Base-by-base conservation (phyloP, 2,329 filamentous ascomycete species). In the Scedosporium dehoogii region DNA sequence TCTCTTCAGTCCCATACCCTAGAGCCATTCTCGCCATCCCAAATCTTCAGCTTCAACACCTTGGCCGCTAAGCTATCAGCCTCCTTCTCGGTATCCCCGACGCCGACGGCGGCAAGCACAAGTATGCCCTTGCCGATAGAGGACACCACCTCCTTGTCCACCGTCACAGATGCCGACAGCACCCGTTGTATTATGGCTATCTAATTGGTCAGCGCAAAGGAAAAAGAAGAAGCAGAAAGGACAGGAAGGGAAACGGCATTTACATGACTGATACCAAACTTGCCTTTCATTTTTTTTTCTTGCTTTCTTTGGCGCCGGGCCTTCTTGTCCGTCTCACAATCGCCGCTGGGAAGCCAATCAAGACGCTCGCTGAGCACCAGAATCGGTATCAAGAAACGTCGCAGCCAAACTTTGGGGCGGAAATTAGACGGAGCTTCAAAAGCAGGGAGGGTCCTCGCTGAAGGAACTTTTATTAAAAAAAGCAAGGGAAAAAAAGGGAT, bases 101-200 rank as follows among this genome's bases (percentile, higher is more conserved):
- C 92, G 38, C 89, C 92, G 53, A 99, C 86, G 27, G 92, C 94
- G 23, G 93, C 93, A 72, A 99, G 89, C 38, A 97, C 91, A 6
- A 99, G 81, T 53, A 99, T 78, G 33, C 94, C 94, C 74, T 88
- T 90, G 64, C 91, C 91, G 69, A 99, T 97, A 3, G 89, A 90
- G 1, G 94, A 97, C 56, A 99, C 84, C 33, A 96, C 78, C 72
- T 96, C 83, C 71, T 91, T 89, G 72, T 99, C 92, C 60, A 99
- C 93, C 1, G 92, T 94, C 69, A 99, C 94, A 6, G 93, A 97
- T 64, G 93, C 93, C 53, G 92, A 97, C 64, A 96, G 85, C 60
- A 99, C 94, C 67, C 94, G 85, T 76, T 99, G 94, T 61, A 97
- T 79, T 64, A 99, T 90, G 61, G 92, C 94, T 97, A 48, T 29